A percentile compares a stretch with the other conserved stretches of the same genome.
Evolutionary conservation across 2,329 filamentous ascomycete species (phyloP).

Genomic region (Trichophyton benhamiae): DNA sequence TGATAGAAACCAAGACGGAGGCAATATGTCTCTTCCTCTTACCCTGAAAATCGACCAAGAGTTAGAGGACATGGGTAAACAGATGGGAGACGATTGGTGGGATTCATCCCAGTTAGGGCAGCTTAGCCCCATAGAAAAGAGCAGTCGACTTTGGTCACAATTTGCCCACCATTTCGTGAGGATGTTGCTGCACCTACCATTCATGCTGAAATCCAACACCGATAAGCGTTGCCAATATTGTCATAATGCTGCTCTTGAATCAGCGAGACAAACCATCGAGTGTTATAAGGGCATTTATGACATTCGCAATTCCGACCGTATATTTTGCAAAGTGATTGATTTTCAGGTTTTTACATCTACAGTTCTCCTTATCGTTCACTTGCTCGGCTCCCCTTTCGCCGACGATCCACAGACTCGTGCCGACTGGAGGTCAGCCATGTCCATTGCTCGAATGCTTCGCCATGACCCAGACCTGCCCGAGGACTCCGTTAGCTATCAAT

Average conservation of each 20-base stretch:
- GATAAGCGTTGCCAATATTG: conserved; percentile 31
- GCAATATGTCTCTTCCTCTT: conserved; percentile 25
- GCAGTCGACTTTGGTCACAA: conserved; percentile 24
- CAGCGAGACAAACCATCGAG: conserved; percentile 30
- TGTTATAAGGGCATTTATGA: conserved; percentile 26
- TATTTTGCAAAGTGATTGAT: conserved; percentile 37
- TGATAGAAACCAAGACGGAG: conserved; percentile 31
- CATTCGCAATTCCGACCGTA: conserved; percentile 12
- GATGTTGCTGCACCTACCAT: conserved; percentile 36
- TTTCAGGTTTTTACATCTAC: conserved; percentile 38
- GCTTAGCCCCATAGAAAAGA: conserved; percentile 13
- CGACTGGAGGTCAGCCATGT: conserved; percentile 25
- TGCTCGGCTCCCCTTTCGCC: conserved; percentile 22
- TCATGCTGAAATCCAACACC: conserved; percentile 31
- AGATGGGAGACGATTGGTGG: conserved; percentile 24
- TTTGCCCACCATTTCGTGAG: conserved; percentile 31
- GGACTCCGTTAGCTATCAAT: conserved; percentile 35
- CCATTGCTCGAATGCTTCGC: conserved; percentile 23
- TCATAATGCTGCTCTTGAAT: conserved; percentile 29
- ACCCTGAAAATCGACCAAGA: conserved; percentile 34
- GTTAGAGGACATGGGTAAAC: conserved; percentile 22
- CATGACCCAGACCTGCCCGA: conserved; percentile 23
- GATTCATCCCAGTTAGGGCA: conserved; percentile 18
- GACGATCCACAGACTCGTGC: background rate
- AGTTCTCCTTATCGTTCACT: conserved; percentile 34